Conservation (phyloP, 148 eudicot genomes). For the Chenopodium suecicum region DNA sequence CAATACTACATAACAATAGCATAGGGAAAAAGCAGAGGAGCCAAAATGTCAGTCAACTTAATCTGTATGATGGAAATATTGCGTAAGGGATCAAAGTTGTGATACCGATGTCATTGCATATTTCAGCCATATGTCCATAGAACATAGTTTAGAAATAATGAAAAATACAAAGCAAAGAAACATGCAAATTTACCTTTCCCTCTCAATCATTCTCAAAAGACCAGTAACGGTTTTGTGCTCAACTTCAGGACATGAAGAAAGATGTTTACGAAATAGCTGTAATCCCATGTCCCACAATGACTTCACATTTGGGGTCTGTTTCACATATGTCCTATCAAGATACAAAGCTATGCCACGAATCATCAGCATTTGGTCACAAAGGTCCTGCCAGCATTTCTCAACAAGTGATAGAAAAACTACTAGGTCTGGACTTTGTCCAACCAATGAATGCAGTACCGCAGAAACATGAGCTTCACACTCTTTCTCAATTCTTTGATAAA, state of each 20-base stretch:
- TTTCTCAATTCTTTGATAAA: slow-evolving; percentile 81
- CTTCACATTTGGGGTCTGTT: slow-evolving; percentile 75
- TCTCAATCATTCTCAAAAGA: slow-evolving; percentile 91
- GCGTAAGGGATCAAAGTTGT: not conserved
- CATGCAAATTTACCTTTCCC: slow-evolving; percentile 62
- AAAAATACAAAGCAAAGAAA: not conserved
- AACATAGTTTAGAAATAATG: not conserved
- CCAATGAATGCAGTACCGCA: slow-evolving; percentile 63
- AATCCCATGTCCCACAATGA: slow-evolving; percentile 99
- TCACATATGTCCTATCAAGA: slow-evolving; percentile 89
- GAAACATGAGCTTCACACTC: slow-evolving; percentile 87
- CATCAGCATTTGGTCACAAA: slow-evolving; percentile 96
- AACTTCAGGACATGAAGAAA: slow-evolving; percentile 82
- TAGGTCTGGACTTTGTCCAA: slow-evolving; percentile 92
- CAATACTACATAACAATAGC: not conserved
- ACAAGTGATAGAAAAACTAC: slow-evolving; percentile 86
- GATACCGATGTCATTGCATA: not conserved
- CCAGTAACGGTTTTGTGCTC: slow-evolving; percentile 95
- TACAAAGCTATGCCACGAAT: slow-evolving; percentile 93
- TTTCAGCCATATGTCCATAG: not conserved
- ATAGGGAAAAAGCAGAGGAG: not conserved
- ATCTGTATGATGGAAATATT: not conserved
- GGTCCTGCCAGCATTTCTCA: slow-evolving; percentile 97
- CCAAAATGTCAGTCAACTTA: not conserved
- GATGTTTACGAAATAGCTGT: slow-evolving; percentile 88